phyloP scores from a whole-genome alignment of 352 stramenopile genomes.

The Pythium periplocum region DNA sequence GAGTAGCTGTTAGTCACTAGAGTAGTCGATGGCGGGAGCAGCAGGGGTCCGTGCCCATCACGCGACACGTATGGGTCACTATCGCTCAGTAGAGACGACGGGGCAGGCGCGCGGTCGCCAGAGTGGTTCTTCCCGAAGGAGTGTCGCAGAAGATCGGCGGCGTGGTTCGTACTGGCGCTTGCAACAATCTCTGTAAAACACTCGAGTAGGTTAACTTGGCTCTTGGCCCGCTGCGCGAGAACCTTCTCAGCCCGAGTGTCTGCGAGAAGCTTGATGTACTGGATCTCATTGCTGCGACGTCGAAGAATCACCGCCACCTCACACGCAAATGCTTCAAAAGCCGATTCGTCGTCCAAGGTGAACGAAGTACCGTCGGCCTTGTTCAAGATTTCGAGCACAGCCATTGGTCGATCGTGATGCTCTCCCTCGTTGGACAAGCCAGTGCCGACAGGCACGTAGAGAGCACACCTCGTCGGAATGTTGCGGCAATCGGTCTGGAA shows the following conservation, averaged over 20 bases:
- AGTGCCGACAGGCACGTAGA: slow-evolving; percentile 83
- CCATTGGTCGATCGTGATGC: slow-evolving; percentile 57
- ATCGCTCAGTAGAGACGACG: slow-evolving; percentile 1
- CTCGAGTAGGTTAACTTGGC: slow-evolving; percentile 73
- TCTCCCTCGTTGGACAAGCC: slow-evolving; percentile 34
- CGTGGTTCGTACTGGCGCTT: slow-evolving; percentile 37
- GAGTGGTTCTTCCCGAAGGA: slow-evolving; percentile 52
- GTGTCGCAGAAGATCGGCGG: slow-evolving; percentile 44
- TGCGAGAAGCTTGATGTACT: slow-evolving; percentile 85
- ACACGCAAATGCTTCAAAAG: slow-evolving; percentile 80
- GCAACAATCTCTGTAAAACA: slow-evolving; percentile 70
- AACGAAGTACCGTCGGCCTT: slow-evolving; percentile 66
- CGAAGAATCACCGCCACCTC: slow-evolving; percentile 84
- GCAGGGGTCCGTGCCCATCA: too few species aligned
- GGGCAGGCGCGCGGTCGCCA: background rate
- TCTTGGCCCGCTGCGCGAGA: slow-evolving; percentile 58
- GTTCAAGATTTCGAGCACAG: slow-evolving; percentile 88
- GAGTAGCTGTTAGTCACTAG: too few species aligned
- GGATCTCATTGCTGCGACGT: slow-evolving; percentile 78
- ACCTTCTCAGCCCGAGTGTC: slow-evolving; percentile 75
- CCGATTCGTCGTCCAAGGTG: slow-evolving; percentile 81
- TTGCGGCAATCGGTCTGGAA: slow-evolving; percentile 24
- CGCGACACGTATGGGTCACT: background rate
- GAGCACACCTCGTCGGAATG: slow-evolving; percentile 60
- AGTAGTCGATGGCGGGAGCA: too few species aligned